Base-by-base conservation (phyloP, 1,284 basidiomycete species). In the Austropuccinia psidii region DNA sequence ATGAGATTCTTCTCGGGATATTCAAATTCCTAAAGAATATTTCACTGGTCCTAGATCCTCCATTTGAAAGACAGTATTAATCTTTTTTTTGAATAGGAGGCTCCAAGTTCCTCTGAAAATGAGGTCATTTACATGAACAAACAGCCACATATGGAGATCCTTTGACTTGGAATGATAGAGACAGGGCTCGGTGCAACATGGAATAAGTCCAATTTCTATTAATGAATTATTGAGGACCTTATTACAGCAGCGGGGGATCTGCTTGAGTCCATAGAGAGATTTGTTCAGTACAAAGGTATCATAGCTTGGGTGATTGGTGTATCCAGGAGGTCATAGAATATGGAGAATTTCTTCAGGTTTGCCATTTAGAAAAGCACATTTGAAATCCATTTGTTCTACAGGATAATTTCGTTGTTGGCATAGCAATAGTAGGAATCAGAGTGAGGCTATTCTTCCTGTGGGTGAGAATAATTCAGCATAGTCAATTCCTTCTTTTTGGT, bases 301-400 rank as follows among this genome's bases (percentile, higher is more conserved):
- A n/a, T n/a, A n/a, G n/a, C n/a, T 45, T 8, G 50, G 9, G 19
- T 7, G 11, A 15, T 8, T 21, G 24, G 19, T 13, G 24, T 29
- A 29, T 13, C 80, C 81, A 2, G 77, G 77, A 0, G 81, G 81
- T 0, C 79, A 77, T 29, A 77, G 72, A 77, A 82, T 80, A 76
- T 82, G 83, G 35, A 84, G 78, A 0, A 79, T 78, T 57, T 84
- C 82, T 0, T 83, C 78, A 0, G 86, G 79, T 0, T 78, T 45
- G 0, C 83, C 83, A 76, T 84, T 82, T 0, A 84, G 78, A 70
- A 81, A 85, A 0, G 82, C 83, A 0, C 77, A 77, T 29, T 82
- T 81, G 52, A 85, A 78, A 75, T 85, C 81, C 31, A 84, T 80
- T 47, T 83, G 81, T 50, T 83, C 79, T 0, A 84, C 60, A 41